Percentiles rank a stretch among this genome's conserved stretches.
These are phyloP conservation scores for Rhizopogon salebrosus DNA, from an alignment of 768 basidiomycete species.

Conservation along the genomic window DNA sequence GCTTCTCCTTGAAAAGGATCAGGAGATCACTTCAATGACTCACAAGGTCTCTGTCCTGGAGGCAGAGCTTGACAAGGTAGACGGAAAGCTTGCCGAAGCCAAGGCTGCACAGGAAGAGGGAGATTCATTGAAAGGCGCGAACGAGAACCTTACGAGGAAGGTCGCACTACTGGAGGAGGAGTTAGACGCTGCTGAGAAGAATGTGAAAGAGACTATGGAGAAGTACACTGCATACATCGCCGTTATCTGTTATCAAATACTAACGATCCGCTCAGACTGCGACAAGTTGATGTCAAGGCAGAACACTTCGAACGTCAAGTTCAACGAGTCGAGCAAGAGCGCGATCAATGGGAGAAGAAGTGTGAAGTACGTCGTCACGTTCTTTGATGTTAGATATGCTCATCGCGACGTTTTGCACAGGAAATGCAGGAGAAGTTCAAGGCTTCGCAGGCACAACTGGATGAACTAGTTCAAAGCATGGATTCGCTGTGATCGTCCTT, in stretches of 20 bases:
- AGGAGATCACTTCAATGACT: conserved; percentile 75
- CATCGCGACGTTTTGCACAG: conserved; percentile 33
- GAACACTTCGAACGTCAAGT: conserved; percentile 97
- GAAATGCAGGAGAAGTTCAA: conserved; percentile 68
- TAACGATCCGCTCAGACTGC: conserved; percentile 51
- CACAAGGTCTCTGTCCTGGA: conserved; percentile 68
- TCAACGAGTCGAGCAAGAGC: conserved; percentile 79
- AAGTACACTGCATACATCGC: conserved; percentile 55
- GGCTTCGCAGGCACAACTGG: conserved; percentile 72
- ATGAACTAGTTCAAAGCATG: conserved; percentile 77
- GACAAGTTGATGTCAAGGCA: conserved; percentile 97
- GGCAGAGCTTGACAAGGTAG: conserved; percentile 62
- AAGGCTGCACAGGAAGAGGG: conserved; percentile 66
- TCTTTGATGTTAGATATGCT: conserved; percentile 1
- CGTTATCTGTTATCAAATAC: conserved; percentile 11
- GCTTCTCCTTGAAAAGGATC: conserved; percentile 71
- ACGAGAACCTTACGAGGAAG: conserved; percentile 75
- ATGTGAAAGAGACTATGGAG: conserved; percentile 92
- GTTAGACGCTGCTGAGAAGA: conserved; percentile 93
- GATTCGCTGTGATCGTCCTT: conserved; percentile 47
- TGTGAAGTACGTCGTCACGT: conserved; percentile 57
- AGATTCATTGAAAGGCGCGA: conserved; percentile 63
- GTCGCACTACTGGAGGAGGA: conserved; percentile 92
- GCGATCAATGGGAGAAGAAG: conserved; percentile 92
- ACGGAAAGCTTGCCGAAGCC: conserved; percentile 55